A percentile compares a stretch with the other conserved stretches of the same genome.
These are phyloP conservation scores for Echeveria elegans DNA, from an alignment of 164 flowering plant species.

Conservation along the genomic window DNA sequence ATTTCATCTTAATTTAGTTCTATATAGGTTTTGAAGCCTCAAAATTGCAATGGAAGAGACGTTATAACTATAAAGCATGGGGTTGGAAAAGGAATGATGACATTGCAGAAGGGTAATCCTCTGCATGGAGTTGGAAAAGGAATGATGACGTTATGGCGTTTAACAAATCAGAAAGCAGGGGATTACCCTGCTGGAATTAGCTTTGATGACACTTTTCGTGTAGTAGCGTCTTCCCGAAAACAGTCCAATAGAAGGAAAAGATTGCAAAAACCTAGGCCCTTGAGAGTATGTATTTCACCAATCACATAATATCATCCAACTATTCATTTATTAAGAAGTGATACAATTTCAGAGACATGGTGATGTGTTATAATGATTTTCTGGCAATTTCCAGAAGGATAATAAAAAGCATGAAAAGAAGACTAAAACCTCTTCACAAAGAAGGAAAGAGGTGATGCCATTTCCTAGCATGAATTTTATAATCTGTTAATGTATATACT, in stretches of 20 bases:
- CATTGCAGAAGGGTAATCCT: too few species aligned
- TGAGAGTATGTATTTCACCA: conserved; percentile 21
- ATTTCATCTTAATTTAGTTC: background rate
- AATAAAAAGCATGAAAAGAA: conserved; percentile 38
- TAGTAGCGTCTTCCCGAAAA: conserved; percentile 11
- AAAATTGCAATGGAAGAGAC: conserved; percentile 15
- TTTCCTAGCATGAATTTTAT: conserved; percentile 7
- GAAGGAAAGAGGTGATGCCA: conserved; percentile 43
- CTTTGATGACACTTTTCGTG: conserved; percentile 11
- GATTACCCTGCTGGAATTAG: conserved; percentile 30
- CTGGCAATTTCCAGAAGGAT: conserved; percentile 34
- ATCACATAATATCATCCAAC: background rate
- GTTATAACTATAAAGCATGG: conserved; percentile 47
- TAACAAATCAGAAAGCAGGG: conserved; percentile 35
- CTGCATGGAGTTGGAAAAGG: conserved; percentile 76
- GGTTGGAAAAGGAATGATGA: conserved; percentile 79
- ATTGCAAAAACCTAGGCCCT: conserved; percentile 18
- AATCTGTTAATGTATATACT: background rate
- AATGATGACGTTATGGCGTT: conserved; percentile 64
- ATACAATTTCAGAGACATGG: background rate
- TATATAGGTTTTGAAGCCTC: conserved; percentile 6
- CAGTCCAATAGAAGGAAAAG: conserved; percentile 17
- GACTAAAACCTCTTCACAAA: conserved; percentile 12
- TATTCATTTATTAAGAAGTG: too few species aligned
- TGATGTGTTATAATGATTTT: background rate